Base-by-base conservation (phyloP, 78 protist genomes). In the Guillardia theta region DNA sequence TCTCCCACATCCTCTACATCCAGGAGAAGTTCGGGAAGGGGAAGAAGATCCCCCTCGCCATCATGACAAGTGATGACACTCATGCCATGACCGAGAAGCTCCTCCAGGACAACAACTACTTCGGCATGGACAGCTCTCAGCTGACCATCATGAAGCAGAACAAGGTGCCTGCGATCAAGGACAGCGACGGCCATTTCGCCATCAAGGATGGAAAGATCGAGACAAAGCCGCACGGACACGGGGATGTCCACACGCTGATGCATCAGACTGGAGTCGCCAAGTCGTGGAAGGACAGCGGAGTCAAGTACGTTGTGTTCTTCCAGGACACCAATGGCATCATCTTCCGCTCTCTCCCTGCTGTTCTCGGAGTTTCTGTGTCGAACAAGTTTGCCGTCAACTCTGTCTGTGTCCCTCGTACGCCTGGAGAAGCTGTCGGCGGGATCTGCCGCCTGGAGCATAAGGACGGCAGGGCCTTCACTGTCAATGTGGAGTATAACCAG, bases 221-320 rank as follows among this genome's bases (percentile, higher is more conserved):
- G 41, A 93, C 96, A 2, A 96, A 96, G 88, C 97, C 97, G 0
- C 95, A 94, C 93, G 97, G 97, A 6, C 97, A 96, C 94, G 97
- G 97, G 19, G 97, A 95, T 88, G 97, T 96, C 46, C 97, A 96
- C 62, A 0, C 22, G 27, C 95, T 96, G 5, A 33, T 96, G 41
- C 90, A 54, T 50, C 22, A 44, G 83, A 70, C 9, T 1, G 83
- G 70, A 58, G 1, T 24, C 1, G 70, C 6, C 27, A 58, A 58
- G 70, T 58, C 39, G 6, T 24, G 6, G 70, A 58, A 30, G 70
- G 70, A 30, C 21, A 6, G 6, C 6, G 70, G 70, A 6, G 2
- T 58, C 70, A 58, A 58, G 70, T 58, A 30, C 39, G 70, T 58
- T 0, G 39, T 87, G 24, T 80, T 95, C 88, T 41, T 93, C 53